A percentile compares a stretch with the other conserved stretches of the same genome.
phyloP scores from a whole-genome alignment of 192 early-diverging fungal genomes.

The Bifiguratus adelaidae region DNA sequence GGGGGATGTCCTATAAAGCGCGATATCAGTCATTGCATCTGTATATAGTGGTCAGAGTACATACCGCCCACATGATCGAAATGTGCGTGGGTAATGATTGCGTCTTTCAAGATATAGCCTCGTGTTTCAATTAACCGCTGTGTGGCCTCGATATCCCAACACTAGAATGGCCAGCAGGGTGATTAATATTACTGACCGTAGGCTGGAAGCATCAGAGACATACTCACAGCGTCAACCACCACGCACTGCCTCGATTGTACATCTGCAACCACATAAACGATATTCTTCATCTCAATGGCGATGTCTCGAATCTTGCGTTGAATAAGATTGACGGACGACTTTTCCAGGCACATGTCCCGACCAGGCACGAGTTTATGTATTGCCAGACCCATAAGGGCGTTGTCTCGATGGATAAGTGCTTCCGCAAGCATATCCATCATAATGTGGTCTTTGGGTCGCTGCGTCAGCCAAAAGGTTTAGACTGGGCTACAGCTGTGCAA shows the following conservation, averaged over 20 bases:
- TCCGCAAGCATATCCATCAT: slow-evolving; percentile 36
- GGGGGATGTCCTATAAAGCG: slow-evolving; percentile 43
- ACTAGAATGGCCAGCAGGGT: slow-evolving; percentile 23
- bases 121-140: slow-evolving; percentile 41
- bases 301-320: slow-evolving; percentile 66
- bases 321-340: slow-evolving; percentile 49
- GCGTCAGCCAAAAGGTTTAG: neutral
- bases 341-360: slow-evolving; percentile 49
- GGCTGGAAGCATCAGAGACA: neutral
- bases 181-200: slow-evolving; percentile 48
- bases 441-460: slow-evolving; percentile 31
- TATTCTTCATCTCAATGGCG: slow-evolving; percentile 78
- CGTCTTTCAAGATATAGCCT: slow-evolving; percentile 58
- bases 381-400: slow-evolving; percentile 40
- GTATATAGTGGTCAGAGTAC: neutral
- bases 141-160: slow-evolving; percentile 90
- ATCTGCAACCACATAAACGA: slow-evolving; percentile 74
- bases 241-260: slow-evolving; percentile 53
- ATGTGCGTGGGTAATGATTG: slow-evolving; percentile 74
- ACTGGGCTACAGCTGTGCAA: neutral
- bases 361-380: slow-evolving; percentile 64
- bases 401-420: slow-evolving; percentile 40
- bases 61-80: slow-evolving; percentile 82
- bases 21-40: neutral
- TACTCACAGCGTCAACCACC: slow-evolving; percentile 69